Base-by-base conservation (phyloP, 345 rosid species). In the Camelina laxa region DNA sequence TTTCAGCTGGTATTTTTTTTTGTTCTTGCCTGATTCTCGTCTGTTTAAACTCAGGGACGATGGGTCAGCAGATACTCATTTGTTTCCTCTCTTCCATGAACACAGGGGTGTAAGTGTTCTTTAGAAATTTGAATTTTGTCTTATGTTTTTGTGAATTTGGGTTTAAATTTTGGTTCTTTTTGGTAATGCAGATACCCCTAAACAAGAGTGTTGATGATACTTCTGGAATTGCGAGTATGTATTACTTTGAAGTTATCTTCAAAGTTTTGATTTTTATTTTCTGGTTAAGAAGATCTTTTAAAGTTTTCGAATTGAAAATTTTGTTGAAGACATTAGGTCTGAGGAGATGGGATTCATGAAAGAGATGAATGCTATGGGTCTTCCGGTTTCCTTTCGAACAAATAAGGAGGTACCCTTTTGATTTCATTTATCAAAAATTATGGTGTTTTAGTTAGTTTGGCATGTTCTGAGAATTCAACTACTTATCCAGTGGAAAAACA, bases 361-460 rank as follows among this genome's bases (percentile, higher is more conserved):
- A 48, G 86, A 89, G 79, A 90, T 92, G 97, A 79, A 79, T 38
- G 86, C 72, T 24, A 49, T 89, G 58, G 97, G 96, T 72, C 97
- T 95, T 78, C 99, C 99, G 3, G 70, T 84, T 67, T 77, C 92
- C 2, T 95, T 95, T 77, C 79, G 80, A 63, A 85, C 96, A 7
- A 92, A 73, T 47, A 92, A 89, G 75, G 82, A 80, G 86, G 98
- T 89, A 72, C 62, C 62, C 45, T 22, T 75, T 51, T 4, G 16
- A 44, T 65, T 61, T 11, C 20, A 16, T 48, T 50, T 14, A 45
- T 20, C 19, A 0, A 39, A 66, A 12, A 16, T 66, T 9, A 24
- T 44, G n/a, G n/a, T 11, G 8, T 69, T 69, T 19, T 24, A 35
- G 21, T 38, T 54, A 41, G 41, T 70, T 22, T 60, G 9, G 16